These are phyloP conservation scores for Saccharomycopsis selenospora DNA, from an alignment of 805 yeast species.

Conservation along the genomic window DNA sequence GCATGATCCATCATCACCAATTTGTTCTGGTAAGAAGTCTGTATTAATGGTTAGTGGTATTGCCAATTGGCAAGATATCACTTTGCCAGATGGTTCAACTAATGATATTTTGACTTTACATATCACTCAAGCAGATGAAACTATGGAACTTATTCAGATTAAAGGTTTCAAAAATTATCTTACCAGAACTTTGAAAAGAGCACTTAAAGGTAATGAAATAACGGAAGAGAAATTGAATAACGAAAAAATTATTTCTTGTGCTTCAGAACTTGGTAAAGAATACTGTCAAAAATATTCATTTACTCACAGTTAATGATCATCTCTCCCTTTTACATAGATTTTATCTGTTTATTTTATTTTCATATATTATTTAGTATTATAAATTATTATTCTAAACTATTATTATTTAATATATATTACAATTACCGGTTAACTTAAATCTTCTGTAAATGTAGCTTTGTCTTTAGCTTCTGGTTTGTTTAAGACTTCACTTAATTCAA, in stretches of 20 bases:
- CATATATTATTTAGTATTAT: too few species aligned
- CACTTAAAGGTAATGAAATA: neutral
- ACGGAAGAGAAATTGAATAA: neutral
- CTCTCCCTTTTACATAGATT: too few species aligned
- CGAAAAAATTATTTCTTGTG: neutral
- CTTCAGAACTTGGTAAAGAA: neutral
- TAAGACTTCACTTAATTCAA: neutral
- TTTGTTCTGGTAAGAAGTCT: conserved; percentile 4
- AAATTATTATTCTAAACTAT: too few species aligned
- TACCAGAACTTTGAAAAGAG: neutral
- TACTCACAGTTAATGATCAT: neutral
- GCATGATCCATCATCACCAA: neutral
- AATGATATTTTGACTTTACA: conserved; percentile 1
- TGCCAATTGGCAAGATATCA: neutral
- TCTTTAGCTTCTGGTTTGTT: neutral
- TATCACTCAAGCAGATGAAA: conserved; percentile 5
- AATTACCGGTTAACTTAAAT: too few species aligned
- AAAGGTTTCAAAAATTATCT: conserved; percentile 8
- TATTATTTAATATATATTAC: too few species aligned
- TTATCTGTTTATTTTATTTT: too few species aligned
- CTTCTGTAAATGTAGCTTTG: neutral
- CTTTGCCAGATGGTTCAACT: neutral
- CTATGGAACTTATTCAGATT: conserved; percentile 3
- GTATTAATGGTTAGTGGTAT: conserved; percentile 7
- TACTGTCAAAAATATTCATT: conserved; percentile 3